Base-by-base conservation (phyloP, 2,329 filamentous ascomycete genomes). In the Diplodia intermedia region DNA sequence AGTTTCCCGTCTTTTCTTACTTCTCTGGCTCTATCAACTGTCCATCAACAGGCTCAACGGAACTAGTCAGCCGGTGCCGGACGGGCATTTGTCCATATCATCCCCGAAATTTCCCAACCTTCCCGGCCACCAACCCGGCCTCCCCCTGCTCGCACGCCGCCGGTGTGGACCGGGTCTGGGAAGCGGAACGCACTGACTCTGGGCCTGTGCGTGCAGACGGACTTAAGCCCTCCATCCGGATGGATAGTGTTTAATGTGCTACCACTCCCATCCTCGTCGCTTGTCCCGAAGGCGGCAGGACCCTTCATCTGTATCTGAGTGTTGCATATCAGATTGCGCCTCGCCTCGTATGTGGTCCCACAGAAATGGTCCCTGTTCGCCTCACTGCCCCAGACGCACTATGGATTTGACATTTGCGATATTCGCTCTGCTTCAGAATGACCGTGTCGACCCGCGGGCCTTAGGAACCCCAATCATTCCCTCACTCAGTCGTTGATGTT, bases 161-260 rank as follows among this genome's bases (percentile, higher is more conserved):
- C 60, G 60, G 60, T 33, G 60, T 63, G 60, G 60, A 18, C 60
- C 60, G 60, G 60, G 60, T n/a, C n/a, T 52, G 47, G 60, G 33
- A 52, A 52, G 29, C 50, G 60, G 50, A 38, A 63, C 60, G 60
- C 60, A 63, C 60, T 52, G 60, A 53, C 47, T 31, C 40, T 38
- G n/a, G 60, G 31, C 60, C 47, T 56, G 60, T 63, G 60, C 60
- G 60, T 63, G 31, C 60, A 63, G 50, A 63, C 60, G 60, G 60
- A 63, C 47, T 63, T 63, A 63, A 63, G 60, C 60, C 47, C 43
- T 38, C 47, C 43, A 49, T 33, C 60, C 47, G 47, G 18, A 52
- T 52, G 60, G 43, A 49, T 38, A n/a, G 60, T 38, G 60, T 31
- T 63, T 63, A 63, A 63, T 63, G 31, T 63, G 47, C 47, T 52